Percentiles rank a stretch among this genome's conserved stretches.
These are phyloP conservation scores for Salix koriyanagi DNA, from an alignment of 345 rosid species.

Conservation along the genomic window DNA sequence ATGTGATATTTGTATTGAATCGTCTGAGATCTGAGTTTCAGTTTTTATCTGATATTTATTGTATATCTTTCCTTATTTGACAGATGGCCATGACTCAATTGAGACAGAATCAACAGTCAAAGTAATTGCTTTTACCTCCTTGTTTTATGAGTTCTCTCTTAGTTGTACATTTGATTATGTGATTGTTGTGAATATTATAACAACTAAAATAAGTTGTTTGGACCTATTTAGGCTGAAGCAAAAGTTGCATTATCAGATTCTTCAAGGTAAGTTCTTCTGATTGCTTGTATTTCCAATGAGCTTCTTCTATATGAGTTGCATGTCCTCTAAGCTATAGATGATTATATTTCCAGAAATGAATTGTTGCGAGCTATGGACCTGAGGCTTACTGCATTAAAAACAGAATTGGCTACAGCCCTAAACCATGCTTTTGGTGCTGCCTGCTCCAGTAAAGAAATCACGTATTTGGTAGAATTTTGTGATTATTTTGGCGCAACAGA, in stretches of 20 bases:
- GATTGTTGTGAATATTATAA: neutral
- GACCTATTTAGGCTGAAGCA: constrained; percentile 25
- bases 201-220: constrained; percentile 12
- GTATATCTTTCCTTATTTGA: constrained; percentile 6
- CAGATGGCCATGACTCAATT: constrained; percentile 26
- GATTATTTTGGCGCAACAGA: constrained; percentile 46
- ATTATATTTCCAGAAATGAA: constrained; percentile 44
- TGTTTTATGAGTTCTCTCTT: neutral
- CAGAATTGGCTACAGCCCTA: constrained; percentile 45
- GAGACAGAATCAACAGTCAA: constrained; percentile 8
- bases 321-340: constrained; percentile 11
- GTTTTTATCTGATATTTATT: constrained; percentile 1
- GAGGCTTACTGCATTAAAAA: constrained; percentile 48
- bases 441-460: constrained; percentile 39
- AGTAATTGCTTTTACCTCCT: constrained; percentile 22
- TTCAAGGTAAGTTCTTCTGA: constrained; percentile 40
- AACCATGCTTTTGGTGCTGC: constrained; percentile 33
- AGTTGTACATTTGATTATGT: neutral
- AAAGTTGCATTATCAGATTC: constrained; percentile 38
- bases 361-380: constrained; percentile 55
- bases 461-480: constrained; percentile 37
- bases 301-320: constrained; percentile 10
- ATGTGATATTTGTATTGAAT: neutral
- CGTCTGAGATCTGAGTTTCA: neutral
- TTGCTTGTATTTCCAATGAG: neutral